Evolutionary conservation across 257 asterid species (phyloP).

Genomic region (Linderniella brevidens): DNA sequence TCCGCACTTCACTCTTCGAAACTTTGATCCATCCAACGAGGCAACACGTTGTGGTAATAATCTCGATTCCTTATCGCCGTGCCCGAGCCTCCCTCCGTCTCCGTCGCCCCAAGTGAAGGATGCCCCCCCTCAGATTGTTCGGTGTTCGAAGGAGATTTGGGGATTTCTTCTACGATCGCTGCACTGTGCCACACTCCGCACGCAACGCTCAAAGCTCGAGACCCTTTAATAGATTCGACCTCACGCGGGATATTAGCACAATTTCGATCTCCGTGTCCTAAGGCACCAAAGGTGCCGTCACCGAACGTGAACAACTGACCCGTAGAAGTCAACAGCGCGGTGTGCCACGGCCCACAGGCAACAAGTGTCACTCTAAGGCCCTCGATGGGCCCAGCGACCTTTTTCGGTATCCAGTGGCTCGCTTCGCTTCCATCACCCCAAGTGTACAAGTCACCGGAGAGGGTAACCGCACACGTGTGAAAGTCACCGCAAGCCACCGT

Average conservation of each 20-base stretch:
- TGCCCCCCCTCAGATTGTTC: slow-evolving; percentile 24
- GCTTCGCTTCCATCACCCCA: slow-evolving; percentile 69
- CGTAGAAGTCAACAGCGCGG: slow-evolving; percentile 43
- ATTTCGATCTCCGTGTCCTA: slow-evolving; percentile 56
- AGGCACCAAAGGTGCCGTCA: slow-evolving; percentile 79
- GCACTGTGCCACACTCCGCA: slow-evolving; percentile 96
- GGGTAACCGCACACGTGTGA: slow-evolving; percentile 72
- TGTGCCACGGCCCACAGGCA: slow-evolving; percentile 92
- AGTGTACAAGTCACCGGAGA: slow-evolving; percentile 69
- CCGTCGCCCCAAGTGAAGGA: slow-evolving; percentile 90
- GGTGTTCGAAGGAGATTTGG: slow-evolving; percentile 11
- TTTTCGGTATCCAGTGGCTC: slow-evolving; percentile 77
- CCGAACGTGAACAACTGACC: slow-evolving; percentile 70
- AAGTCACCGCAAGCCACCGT: slow-evolving; percentile 61
- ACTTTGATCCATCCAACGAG: slow-evolving; percentile 21
- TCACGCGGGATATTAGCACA: slow-evolving; percentile 31
- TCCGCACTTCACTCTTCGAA: slow-evolving; percentile 58
- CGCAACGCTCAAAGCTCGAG: slow-evolving; percentile 31
- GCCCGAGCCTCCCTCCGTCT: slow-evolving; percentile 59
- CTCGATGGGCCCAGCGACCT: slow-evolving; percentile 39
- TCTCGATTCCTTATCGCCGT: slow-evolving; percentile 28
- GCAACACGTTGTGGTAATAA: slow-evolving; percentile 33
- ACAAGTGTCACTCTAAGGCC: slow-evolving; percentile 50
- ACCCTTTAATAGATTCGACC: slow-evolving; percentile 48
- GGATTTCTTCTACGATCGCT: slow-evolving; percentile 37